Conservation (phyloP, 768 basidiomycete genomes). For the Mycena pura region DNA sequence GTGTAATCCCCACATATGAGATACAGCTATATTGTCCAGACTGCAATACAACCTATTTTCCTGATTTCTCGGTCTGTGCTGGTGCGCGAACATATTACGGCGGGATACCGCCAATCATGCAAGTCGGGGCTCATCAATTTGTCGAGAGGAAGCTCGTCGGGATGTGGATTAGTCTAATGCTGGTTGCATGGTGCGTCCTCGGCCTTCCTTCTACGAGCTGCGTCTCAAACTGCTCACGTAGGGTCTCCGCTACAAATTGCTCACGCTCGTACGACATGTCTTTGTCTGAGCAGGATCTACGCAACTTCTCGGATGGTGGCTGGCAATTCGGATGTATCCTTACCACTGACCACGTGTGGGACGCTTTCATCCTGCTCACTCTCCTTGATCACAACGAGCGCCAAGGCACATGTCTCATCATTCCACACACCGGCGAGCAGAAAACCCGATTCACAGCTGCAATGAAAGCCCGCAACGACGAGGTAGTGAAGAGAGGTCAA, state of each 20-base stretch:
- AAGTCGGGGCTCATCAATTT: slow-evolving; percentile 35
- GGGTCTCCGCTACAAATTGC: slow-evolving; percentile 28
- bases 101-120: slow-evolving; percentile 27
- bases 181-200: slow-evolving; percentile 29
- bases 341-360: slow-evolving; percentile 38
- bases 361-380: slow-evolving; percentile 34
- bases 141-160: slow-evolving; percentile 23
- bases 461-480: slow-evolving; percentile 33
- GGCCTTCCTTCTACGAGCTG: not conserved
- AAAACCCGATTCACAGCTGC: slow-evolving; percentile 31
- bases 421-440: slow-evolving; percentile 36
- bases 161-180: slow-evolving; percentile 26
- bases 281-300: slow-evolving; percentile 13
- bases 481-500: slow-evolving; percentile 33
- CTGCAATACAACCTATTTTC: slow-evolving; percentile 30
- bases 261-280: slow-evolving; percentile 26
- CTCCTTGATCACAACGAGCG: slow-evolving; percentile 34
- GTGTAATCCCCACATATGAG: slow-evolving; percentile 32
- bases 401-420: slow-evolving; percentile 16
- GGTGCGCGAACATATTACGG: slow-evolving; percentile 29
- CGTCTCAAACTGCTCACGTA: not conserved
- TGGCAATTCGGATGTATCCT: slow-evolving; percentile 31
- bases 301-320: slow-evolving; percentile 6
- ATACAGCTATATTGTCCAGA: slow-evolving; percentile 30
- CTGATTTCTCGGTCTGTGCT: slow-evolving; percentile 28